Base-by-base conservation (phyloP, 305 asterid species). In the Caryopteris hybrid region DNA sequence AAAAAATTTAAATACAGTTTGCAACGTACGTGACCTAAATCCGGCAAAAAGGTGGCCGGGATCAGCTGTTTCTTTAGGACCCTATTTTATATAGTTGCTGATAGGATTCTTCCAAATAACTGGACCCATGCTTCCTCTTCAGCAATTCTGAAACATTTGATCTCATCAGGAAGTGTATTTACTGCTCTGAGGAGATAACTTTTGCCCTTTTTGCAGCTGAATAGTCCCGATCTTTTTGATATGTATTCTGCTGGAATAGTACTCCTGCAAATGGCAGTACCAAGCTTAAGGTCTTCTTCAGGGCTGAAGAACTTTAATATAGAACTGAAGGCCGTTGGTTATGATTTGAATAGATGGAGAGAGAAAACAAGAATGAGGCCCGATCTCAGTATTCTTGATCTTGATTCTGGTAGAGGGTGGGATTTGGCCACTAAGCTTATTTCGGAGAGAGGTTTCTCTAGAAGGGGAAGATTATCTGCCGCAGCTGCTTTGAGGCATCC, bases 341-440 rank as follows among this genome's bases (percentile, higher is more conserved):
- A 93, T 78, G 96, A 93, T 83, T 78, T 93, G 89, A 86, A 76
- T 36, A 61, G 41, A 54, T 93, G 99, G 99, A 89, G 97, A 71
- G 96, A 88, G 70, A 87, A 46, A 74, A 90, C 91, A 9, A 75
- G 90, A 68, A 25, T 56, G 70, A 84, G 90, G 76, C 89, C 96
- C 13, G 94, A 93, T 59, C 76, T 93, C 50, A 79, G 88, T 52
- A 81, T 90, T 74, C 96, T 93, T 18, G 96, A 90, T 72, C 95
- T 93, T 2, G 99, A 93, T 70, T 87, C 96, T 2, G 96, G 96
- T 43, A 82, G 97, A 82, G 99, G 96, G 0, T 90, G 99, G 97
- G 99, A 93, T 84, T 76, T 93, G 81, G 97, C 92, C 27, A 85
- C 95, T 0, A 93, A 91, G 51, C 95, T 93, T 22, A 61, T 93